phyloP scores from a whole-genome alignment of 352 stramenopile species.

The Phytophthora europaea region DNA sequence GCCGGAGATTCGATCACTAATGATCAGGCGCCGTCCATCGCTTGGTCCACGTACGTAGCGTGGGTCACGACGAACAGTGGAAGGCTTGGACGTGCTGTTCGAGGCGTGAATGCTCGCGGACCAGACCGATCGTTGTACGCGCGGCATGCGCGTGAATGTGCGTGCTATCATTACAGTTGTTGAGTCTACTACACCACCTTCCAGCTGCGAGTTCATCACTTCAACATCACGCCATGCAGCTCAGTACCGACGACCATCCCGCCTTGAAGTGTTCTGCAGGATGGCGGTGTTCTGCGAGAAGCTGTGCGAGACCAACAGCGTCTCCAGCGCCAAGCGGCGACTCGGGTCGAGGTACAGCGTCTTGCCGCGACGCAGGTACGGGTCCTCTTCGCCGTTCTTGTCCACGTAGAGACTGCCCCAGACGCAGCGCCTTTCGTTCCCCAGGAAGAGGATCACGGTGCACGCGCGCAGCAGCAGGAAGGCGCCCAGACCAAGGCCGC shows the following conservation, averaged over 20 bases:
- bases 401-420: constrained; percentile 89
- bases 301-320: constrained; percentile 76
- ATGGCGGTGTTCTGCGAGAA: constrained; percentile 85
- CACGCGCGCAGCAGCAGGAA: constrained; percentile 83
- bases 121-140: constrained; percentile 10
- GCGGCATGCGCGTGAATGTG: constrained; percentile 23
- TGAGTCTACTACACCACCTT: constrained; percentile 1
- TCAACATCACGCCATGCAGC: constrained; percentile 8
- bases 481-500: constrained; percentile 64
- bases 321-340: constrained; percentile 67
- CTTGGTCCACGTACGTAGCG: constrained; percentile 10
- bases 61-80: constrained; percentile 33
- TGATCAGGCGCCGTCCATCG: constrained; percentile 21
- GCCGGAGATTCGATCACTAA: constrained; percentile 35
- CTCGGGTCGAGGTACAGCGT: constrained; percentile 75
- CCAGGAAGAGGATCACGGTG: constrained; percentile 87
- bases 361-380: constrained; percentile 81
- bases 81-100: constrained; percentile 8
- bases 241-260: constrained; percentile 85
- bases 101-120: constrained; percentile 6
- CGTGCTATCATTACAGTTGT: constrained; percentile 25
- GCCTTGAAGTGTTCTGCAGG: constrained; percentile 78
- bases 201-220: neutral
- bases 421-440: constrained; percentile 82
- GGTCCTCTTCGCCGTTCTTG: constrained; percentile 89